Base-by-base conservation (phyloP, 768 basidiomycete species). In the Podaxis rugospora region DNA sequence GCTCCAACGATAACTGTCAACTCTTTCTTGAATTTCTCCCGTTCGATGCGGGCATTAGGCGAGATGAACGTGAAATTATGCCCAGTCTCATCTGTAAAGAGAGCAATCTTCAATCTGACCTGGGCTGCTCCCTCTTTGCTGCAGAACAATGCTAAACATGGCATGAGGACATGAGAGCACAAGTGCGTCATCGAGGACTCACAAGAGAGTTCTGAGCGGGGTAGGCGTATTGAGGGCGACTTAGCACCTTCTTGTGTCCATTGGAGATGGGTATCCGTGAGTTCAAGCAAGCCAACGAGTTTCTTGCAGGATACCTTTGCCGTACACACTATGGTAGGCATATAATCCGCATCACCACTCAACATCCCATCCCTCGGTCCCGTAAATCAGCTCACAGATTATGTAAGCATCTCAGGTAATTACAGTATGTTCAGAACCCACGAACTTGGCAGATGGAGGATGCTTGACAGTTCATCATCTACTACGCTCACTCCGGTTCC, bases 291-390 rank as follows among this genome's bases (percentile, higher is more conserved):
- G 62, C 93, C 93, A 14, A 81, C 71, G 54, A 81, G 72, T 78
- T 95, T 95, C 77, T 95, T 95, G 85, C 89, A 95, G 62, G 86
- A 84, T 65, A 89, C 88, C 74, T 84, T 86, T 58, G 89, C 90
- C 69, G 85, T 83, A 76, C 84, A 87, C 70, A 84, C 78, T 73
- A 78, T 78, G 72, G 84, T 76, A 80, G 86, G 83, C 87, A 89
- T 88, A 71, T 69, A 70, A 61, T 53, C 59, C 44, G 39, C 59
- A 60, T 60, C 52, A 51, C 46, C 27, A 58, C 46, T 58, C 57
- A 37, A 46, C 59, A 35, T 28, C 13, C 28, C 59, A 35, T 28
- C 13, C 28, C 13, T 32, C 32, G 40, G 51, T 46, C 27, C 36
- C 59, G 52, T 9, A 61, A 61, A 54, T 49, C 44, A 55, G 61